Evolutionary conservation across 768 basidiomycete genomes (phyloP).

Genomic region (Erythrobasidium yunnanense): DNA sequence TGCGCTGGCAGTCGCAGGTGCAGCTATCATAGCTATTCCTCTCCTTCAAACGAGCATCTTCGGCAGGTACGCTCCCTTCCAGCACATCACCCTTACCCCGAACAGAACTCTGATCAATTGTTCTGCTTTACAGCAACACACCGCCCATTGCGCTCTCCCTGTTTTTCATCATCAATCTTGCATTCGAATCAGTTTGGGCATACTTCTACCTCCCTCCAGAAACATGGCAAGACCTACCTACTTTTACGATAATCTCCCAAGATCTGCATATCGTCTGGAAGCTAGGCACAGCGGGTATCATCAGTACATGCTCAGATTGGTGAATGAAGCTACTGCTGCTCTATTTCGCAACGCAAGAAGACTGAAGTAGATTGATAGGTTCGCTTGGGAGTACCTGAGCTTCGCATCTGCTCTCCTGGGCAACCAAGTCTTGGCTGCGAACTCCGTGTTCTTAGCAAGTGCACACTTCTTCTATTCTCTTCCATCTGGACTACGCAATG

Average conservation of each 20-base stretch:
- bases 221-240: slow-evolving; percentile 4
- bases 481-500: not conserved
- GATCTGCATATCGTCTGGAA: slow-evolving; percentile 12
- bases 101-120: not conserved
- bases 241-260: not conserved
- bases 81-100: not conserved
- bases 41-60: not conserved
- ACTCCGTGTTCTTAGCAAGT: slow-evolving; percentile 7
- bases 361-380: not conserved
- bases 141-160: not conserved
- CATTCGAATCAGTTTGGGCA: not conserved
- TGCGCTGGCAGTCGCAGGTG: not conserved
- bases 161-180: not conserved
- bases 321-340: not conserved
- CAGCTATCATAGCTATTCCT: not conserved
- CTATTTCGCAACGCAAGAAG: not conserved
- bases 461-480: slow-evolving; percentile 7
- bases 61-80: not conserved
- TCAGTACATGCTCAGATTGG: slow-evolving; percentile 3
- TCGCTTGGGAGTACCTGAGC: slow-evolving; percentile 19
- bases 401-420: slow-evolving; percentile 14
- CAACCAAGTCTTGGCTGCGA: not conserved
- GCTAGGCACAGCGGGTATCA: slow-evolving; percentile 2
- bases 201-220: not conserved
- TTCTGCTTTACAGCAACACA: not conserved